Evolutionary conservation across 2,329 filamentous ascomycete species (phyloP).

Genomic region (Alternaria brassicicola): DNA sequence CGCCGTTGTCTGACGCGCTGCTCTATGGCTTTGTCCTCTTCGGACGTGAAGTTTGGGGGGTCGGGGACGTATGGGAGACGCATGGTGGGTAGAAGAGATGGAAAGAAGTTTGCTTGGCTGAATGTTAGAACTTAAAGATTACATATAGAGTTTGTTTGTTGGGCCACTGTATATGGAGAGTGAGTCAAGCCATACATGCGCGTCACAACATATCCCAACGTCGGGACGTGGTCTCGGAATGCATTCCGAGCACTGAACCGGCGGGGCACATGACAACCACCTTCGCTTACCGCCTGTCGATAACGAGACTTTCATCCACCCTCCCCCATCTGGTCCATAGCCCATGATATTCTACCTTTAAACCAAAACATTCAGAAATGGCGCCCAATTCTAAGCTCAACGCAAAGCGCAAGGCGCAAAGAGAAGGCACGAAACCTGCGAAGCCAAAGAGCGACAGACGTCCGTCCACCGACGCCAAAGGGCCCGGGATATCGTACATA

Average conservation of each 20-base stretch:
- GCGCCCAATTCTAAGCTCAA: constrained; percentile 21
- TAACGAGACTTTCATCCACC: constrained; percentile 16
- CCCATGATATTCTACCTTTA: background rate
- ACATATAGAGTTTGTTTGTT: background rate
- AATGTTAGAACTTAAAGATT: no score
- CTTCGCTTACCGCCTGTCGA: constrained; percentile 16
- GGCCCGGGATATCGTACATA: constrained; percentile 35
- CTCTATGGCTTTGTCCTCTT: constrained; percentile 58
- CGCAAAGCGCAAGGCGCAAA: constrained; percentile 22
- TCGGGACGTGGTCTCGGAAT: constrained; percentile 13
- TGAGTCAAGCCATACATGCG: background rate
- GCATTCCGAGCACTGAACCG: constrained; percentile 7
- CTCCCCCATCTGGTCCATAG: background rate
- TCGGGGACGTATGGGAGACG: constrained; percentile 61
- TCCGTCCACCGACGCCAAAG: constrained; percentile 2
- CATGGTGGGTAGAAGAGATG: constrained; percentile 49
- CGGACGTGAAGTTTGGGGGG: constrained; percentile 54
- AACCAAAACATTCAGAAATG: constrained; percentile 9
- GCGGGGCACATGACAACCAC: background rate
- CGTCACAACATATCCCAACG: background rate
- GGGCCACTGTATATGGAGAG: background rate
- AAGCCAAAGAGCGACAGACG: constrained; percentile 7
- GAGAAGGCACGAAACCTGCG: constrained; percentile 13
- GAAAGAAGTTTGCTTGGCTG: background rate
- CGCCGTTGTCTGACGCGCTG: constrained; percentile 59